Conservation (phyloP, 768 basidiomycete genomes). For the Podaxis sp. region DNA sequence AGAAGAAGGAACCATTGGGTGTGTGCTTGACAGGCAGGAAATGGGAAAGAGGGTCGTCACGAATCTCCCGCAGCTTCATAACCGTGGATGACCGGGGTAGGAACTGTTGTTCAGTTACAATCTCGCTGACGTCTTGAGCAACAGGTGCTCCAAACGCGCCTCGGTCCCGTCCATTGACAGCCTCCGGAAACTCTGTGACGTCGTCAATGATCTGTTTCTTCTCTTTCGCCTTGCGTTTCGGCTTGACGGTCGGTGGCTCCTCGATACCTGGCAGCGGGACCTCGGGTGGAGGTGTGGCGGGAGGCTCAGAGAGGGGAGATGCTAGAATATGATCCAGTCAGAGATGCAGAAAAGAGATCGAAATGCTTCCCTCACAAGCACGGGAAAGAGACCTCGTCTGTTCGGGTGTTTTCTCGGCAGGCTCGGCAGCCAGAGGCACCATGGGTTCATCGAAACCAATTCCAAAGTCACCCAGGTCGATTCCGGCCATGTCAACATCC, state of each 20-base stretch:
- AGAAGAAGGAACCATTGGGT: conserved; percentile 70
- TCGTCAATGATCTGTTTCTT: conserved; percentile 89
- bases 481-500: conserved; percentile 46
- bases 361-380: conserved; percentile 47
- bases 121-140: conserved; percentile 56
- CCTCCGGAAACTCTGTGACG: conserved; percentile 78
- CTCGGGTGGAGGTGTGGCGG: conserved; percentile 73
- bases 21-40: conserved; percentile 83
- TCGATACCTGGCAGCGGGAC: conserved; percentile 43
- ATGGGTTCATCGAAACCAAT: conserved; percentile 64
- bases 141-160: conserved; percentile 51
- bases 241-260: conserved; percentile 28
- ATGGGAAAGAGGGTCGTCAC: conserved; percentile 77
- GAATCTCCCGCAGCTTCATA: conserved; percentile 82
- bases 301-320: conserved; percentile 72
- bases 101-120: conserved; percentile 77
- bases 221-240: conserved; percentile 46
- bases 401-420: conserved; percentile 50
- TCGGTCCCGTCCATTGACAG: conserved; percentile 57
- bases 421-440: conserved; percentile 38
- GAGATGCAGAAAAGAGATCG: background rate
- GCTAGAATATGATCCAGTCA: conserved; percentile 36
- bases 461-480: conserved; percentile 59
- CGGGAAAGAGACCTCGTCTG: conserved; percentile 61
- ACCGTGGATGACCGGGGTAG: conserved; percentile 82